Evolutionary conservation across 345 rosid genomes (phyloP).

Genomic region (Rhodamnia argentea): DNA sequence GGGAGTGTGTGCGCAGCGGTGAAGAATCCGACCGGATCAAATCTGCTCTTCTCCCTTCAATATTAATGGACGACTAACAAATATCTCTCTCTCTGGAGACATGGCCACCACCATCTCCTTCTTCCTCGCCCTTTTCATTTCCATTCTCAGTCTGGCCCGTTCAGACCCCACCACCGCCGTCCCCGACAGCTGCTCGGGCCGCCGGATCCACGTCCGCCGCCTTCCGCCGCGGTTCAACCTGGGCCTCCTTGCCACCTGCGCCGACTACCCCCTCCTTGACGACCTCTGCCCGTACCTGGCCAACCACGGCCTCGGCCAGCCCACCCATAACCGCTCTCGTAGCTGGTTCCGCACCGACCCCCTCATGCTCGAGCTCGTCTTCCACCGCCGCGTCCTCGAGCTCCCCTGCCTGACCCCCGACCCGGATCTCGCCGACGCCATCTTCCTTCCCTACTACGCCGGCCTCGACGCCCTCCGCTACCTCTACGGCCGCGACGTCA

Average conservation of each 20-base stretch:
- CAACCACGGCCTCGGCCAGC: constrained; percentile 86
- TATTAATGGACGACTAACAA: too few species aligned
- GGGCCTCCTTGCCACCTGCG: constrained; percentile 76
- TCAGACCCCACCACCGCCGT: constrained; percentile 11
- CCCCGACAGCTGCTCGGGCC: constrained; percentile 34
- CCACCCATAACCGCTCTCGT: constrained; percentile 68
- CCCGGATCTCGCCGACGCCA: constrained; percentile 55
- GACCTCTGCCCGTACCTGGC: constrained; percentile 62
- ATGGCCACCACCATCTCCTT: constrained; percentile 1
- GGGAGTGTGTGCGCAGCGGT: neutral
- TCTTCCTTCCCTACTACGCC: constrained; percentile 83
- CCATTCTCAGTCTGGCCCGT: constrained; percentile 8
- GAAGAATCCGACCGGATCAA: neutral
- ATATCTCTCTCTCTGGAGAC: neutral
- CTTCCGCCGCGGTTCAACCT: constrained; percentile 76
- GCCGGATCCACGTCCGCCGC: constrained; percentile 86
- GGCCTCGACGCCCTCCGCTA: constrained; percentile 68
- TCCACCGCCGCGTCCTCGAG: constrained; percentile 81
- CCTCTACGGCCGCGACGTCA: constrained; percentile 65
- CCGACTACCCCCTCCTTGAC: constrained; percentile 48
- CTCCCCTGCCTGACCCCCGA: constrained; percentile 79
- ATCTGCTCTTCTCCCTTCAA: too few species aligned
- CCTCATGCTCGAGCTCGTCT: constrained; percentile 57
- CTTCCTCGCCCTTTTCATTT: constrained; percentile 5
- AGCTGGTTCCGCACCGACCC: constrained; percentile 89